Percentiles rank a stretch among this genome's conserved stretches.
phyloP scores from a whole-genome alignment of 345 rosid genomes.

The Clausena lansium region DNA sequence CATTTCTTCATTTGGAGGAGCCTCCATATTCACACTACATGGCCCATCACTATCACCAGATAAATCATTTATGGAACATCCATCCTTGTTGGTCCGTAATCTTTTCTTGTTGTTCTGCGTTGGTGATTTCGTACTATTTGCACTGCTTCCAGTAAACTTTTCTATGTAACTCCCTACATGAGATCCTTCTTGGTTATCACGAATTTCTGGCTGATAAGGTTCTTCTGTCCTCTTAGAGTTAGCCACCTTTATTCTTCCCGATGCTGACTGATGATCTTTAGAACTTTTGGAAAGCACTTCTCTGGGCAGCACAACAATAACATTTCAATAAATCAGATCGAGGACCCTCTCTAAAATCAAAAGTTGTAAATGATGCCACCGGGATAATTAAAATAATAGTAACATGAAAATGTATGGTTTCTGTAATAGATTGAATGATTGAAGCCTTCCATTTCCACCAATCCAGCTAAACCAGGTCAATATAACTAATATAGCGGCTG shows the following conservation, averaged over 20 bases:
- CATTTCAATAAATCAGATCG: background rate
- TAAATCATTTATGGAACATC: conserved; percentile 3
- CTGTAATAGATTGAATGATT: background rate
- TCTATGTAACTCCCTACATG: background rate
- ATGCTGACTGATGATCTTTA: conserved; percentile 8
- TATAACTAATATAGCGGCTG: background rate
- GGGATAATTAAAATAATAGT: background rate
- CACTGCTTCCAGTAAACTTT: conserved; percentile 8
- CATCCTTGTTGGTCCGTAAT: background rate
- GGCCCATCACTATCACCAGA: conserved; percentile 12
- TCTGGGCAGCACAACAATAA: conserved; percentile 14
- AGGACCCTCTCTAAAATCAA: background rate
- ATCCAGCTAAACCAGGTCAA: background rate
- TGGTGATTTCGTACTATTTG: conserved; percentile 8
- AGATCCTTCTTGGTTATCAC: background rate
- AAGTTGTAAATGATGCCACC: background rate
- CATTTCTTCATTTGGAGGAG: conserved; percentile 10
- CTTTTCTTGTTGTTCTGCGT: background rate
- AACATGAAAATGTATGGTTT: background rate
- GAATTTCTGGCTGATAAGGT: conserved; percentile 12
- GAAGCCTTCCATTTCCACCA: background rate
- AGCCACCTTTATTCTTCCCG: background rate
- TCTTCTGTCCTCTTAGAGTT: conserved; percentile 10
- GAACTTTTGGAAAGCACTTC: conserved; percentile 5
- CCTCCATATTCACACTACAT: conserved; percentile 23